Conservation (phyloP, 176 grass and related monocot genomes). For the Panicum miliaceum region DNA sequence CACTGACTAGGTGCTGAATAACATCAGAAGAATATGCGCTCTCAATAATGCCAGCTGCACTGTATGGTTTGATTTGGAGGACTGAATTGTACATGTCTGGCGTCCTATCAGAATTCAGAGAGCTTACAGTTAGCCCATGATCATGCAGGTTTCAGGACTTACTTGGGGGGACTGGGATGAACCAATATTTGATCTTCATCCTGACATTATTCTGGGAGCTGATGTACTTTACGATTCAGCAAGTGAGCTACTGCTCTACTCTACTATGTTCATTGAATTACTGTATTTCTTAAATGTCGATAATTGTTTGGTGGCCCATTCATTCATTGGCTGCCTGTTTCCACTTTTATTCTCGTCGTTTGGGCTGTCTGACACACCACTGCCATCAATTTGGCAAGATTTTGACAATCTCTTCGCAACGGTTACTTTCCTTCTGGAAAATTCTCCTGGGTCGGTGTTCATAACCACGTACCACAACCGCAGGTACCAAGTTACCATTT, state of each 20-base stretch:
- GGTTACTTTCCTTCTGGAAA: conserved; percentile 72
- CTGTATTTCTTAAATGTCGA: neutral
- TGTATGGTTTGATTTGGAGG: conserved; percentile 44
- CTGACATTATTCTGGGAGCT: conserved; percentile 80
- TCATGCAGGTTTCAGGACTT: conserved; percentile 70
- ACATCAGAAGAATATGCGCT: conserved; percentile 65
- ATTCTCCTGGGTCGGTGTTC: conserved; percentile 61
- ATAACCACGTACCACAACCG: conserved; percentile 90
- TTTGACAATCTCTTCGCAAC: conserved; percentile 80
- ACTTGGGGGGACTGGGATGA: conserved; percentile 85
- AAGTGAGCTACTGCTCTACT: conserved; percentile 49
- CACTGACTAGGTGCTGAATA: conserved; percentile 64
- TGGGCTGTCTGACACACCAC: neutral
- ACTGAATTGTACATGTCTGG: neutral
- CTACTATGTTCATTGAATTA: neutral
- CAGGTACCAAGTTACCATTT: conserved; percentile 54
- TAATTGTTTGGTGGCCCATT: neutral
- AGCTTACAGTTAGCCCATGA: neutral
- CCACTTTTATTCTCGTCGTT: neutral
- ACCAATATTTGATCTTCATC: conserved; percentile 64
- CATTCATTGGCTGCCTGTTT: neutral
- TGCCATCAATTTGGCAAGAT: conserved; percentile 48
- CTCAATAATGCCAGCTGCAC: conserved; percentile 67
- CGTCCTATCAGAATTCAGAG: neutral
- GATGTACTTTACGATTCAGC: conserved; percentile 81